Evolutionary conservation across 306 rosid genomes (phyloP).

Genomic region (Hippophae gyantsensis): DNA sequence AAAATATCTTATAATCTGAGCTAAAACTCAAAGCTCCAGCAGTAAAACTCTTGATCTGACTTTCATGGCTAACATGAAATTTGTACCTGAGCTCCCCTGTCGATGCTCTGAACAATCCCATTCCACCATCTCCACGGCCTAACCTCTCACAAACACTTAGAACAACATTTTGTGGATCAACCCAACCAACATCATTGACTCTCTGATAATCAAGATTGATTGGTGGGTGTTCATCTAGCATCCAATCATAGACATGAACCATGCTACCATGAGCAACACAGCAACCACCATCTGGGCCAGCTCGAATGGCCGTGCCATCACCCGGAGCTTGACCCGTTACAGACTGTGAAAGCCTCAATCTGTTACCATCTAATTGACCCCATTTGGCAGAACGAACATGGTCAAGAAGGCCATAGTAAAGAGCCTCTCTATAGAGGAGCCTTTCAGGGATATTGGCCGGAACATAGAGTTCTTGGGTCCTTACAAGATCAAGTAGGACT

Average conservation of each 20-base stretch:
- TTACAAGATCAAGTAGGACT: constrained; percentile 76
- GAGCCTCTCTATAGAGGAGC: constrained; percentile 75
- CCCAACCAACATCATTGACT: constrained; percentile 89
- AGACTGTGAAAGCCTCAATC: constrained; percentile 41
- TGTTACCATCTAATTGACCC: constrained; percentile 79
- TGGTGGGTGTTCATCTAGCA: constrained; percentile 71
- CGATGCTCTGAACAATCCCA: constrained; percentile 66
- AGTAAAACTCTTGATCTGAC: constrained; percentile 70
- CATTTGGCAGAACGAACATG: constrained; percentile 75
- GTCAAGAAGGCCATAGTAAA: constrained; percentile 59
- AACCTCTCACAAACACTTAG: constrained; percentile 65
- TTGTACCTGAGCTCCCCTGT: constrained; percentile 67
- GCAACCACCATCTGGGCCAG: constrained; percentile 85
- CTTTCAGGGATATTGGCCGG: constrained; percentile 55
- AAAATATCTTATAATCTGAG: constrained; percentile 59
- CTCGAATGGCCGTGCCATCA: constrained; percentile 93
- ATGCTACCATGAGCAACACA: constrained; percentile 85
- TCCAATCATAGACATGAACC: constrained; percentile 95
- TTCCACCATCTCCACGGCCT: constrained; percentile 80
- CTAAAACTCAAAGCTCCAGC: constrained; percentile 90
- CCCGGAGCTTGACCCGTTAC: constrained; percentile 75
- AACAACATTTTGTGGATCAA: constrained; percentile 46
- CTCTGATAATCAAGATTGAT: constrained; percentile 66
- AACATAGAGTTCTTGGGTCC: constrained; percentile 50
- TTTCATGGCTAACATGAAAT: constrained; percentile 75